These are phyloP conservation scores for Leccinellum luteum DNA, from an alignment of 768 basidiomycete genomes.

Conservation along the genomic window DNA sequence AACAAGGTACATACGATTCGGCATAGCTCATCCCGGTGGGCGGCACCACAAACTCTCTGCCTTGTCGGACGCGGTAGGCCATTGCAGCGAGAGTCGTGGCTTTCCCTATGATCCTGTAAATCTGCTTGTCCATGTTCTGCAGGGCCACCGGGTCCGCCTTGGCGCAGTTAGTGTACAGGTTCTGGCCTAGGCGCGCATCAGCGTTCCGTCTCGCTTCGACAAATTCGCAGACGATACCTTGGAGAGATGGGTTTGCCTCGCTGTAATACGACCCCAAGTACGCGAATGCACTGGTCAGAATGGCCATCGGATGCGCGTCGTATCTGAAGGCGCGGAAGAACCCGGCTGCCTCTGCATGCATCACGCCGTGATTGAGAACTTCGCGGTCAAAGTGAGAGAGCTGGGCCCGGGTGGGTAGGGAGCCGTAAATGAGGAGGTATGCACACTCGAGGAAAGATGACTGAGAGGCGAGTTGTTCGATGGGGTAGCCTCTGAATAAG, in stretches of 20 bases:
- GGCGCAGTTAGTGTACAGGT: constrained; percentile 69
- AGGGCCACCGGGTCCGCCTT: constrained; percentile 64
- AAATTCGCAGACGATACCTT: constrained; percentile 43
- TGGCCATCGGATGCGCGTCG: constrained; percentile 92
- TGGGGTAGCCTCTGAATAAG: constrained; percentile 75
- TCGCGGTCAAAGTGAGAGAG: constrained; percentile 66
- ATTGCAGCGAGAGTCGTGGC: constrained; percentile 90
- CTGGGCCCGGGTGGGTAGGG: constrained; percentile 64
- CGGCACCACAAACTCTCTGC: constrained; percentile 82
- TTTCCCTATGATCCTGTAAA: constrained; percentile 85
- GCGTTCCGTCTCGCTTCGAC: background rate
- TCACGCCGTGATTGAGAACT: constrained; percentile 71
- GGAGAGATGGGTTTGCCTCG: constrained; percentile 86
- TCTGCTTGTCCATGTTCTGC: constrained; percentile 87
- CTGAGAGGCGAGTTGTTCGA: constrained; percentile 81
- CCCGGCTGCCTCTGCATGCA: constrained; percentile 65
- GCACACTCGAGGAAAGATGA: constrained; percentile 80
- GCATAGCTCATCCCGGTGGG: constrained; percentile 82
- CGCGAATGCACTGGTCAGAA: constrained; percentile 82
- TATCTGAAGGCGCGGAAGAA: constrained; percentile 79
- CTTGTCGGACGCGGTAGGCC: constrained; percentile 92
- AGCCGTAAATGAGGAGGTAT: constrained; percentile 87
- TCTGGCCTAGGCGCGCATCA: constrained; percentile 54
- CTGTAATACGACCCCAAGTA: constrained; percentile 86
- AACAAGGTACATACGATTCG: constrained; percentile 53